Evolutionary conservation across 2,329 filamentous ascomycete genomes (phyloP).

Genomic region (Bipolaris sorokiniana): DNA sequence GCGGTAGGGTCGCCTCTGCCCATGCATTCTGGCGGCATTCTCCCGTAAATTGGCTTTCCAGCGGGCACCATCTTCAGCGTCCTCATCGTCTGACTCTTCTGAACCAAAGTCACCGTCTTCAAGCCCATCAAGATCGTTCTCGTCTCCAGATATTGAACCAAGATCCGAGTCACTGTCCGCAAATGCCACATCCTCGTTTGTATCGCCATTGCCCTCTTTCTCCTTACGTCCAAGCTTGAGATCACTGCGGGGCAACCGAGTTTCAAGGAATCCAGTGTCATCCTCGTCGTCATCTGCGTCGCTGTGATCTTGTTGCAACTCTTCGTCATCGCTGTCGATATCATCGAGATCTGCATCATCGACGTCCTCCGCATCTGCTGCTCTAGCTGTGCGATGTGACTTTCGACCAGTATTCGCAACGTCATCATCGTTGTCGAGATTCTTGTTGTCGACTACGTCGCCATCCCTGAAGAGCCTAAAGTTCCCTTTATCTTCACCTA

Average conservation of each 20-base stretch:
- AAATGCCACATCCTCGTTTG: constrained; percentile 77
- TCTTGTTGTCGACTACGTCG: constrained; percentile 62
- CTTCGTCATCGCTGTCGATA: constrained; percentile 61
- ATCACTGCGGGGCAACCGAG: constrained; percentile 50
- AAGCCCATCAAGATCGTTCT: constrained; percentile 36
- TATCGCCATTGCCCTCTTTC: constrained; percentile 34
- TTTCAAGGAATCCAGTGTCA: constrained; percentile 52
- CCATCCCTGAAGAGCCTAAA: constrained; percentile 86
- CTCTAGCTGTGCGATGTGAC: constrained; percentile 58
- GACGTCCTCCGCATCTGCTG: constrained; percentile 55
- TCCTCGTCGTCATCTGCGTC: constrained; percentile 61
- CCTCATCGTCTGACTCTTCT: constrained; percentile 60
- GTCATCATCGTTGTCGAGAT: constrained; percentile 60
- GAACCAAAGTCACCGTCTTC: constrained; percentile 59
- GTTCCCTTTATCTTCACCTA: constrained; percentile 82
- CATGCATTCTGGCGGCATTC: constrained; percentile 74
- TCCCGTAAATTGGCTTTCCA: constrained; percentile 91
- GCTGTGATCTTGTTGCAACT: constrained; percentile 54
- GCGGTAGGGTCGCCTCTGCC: constrained; percentile 73
- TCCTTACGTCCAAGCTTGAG: constrained; percentile 38
- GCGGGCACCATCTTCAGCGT: constrained; percentile 74
- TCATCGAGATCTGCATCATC: constrained; percentile 59
- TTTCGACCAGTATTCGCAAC: constrained; percentile 65
- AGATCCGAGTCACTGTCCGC: constrained; percentile 97
- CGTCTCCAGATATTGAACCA: constrained; percentile 77